These are phyloP conservation scores for Thielaviopsis populi DNA, from an alignment of 2,329 filamentous ascomycete genomes.

Conservation along the genomic window DNA sequence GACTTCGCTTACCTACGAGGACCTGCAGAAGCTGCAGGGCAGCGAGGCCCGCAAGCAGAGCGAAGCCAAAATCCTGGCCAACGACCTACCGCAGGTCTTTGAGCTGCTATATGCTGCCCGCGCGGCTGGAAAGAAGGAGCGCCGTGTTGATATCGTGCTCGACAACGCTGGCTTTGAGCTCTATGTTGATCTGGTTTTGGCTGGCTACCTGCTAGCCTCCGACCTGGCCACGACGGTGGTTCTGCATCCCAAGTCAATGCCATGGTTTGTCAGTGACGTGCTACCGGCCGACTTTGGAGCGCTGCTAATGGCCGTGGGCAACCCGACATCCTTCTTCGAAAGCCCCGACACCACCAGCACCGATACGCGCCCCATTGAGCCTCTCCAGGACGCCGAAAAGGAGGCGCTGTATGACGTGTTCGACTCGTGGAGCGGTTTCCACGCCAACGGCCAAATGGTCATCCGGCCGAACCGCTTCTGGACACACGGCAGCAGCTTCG, in stretches of 20 bases:
- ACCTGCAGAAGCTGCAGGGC: slow-evolving; percentile 92
- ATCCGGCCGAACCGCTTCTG: slow-evolving; percentile 81
- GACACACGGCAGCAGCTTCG: slow-evolving; percentile 78
- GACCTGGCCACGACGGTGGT: slow-evolving; percentile 77
- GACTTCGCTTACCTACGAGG: slow-evolving; percentile 80
- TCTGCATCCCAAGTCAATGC: slow-evolving; percentile 84
- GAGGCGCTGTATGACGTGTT: slow-evolving; percentile 63
- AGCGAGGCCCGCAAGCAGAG: slow-evolving; percentile 70
- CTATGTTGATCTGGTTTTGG: slow-evolving; percentile 85
- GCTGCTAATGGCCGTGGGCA: slow-evolving; percentile 66
- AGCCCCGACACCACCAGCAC: slow-evolving; percentile 48
- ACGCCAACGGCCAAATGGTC: slow-evolving; percentile 69
- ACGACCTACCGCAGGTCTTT: slow-evolving; percentile 66
- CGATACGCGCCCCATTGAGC: slow-evolving; percentile 18
- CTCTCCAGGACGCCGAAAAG: slow-evolving; percentile 52
- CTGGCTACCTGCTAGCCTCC: slow-evolving; percentile 72
- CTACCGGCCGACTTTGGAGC: slow-evolving; percentile 70
- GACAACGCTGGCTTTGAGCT: slow-evolving; percentile 97
- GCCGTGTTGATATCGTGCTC: slow-evolving; percentile 77
- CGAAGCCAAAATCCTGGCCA: slow-evolving; percentile 83
- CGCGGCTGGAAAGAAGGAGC: slow-evolving; percentile 25
- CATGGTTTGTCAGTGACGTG: slow-evolving; percentile 97
- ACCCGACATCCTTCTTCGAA: slow-evolving; percentile 66
- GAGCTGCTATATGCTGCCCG: slow-evolving; percentile 50
- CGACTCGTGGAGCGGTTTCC: slow-evolving; percentile 61